Evolutionary conservation across 495 filamentous ascomycete species (phyloP).

Genomic region (Daldinia grandis): DNA sequence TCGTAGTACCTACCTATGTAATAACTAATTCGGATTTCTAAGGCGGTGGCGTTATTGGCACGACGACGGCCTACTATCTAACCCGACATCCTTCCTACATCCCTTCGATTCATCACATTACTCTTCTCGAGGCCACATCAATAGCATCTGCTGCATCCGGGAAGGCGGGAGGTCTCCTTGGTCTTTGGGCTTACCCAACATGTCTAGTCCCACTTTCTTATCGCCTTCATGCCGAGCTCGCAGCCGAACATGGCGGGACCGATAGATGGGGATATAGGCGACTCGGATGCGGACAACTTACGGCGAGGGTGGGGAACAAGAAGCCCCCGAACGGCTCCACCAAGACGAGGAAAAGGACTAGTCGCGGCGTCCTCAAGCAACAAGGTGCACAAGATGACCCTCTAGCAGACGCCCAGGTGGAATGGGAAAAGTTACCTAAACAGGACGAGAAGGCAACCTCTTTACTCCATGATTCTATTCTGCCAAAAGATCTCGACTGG

Average conservation of each 20-base stretch:
- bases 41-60: slow-evolving; percentile 97
- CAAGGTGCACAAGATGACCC: slow-evolving; percentile 34
- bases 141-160: slow-evolving; percentile 93
- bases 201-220: slow-evolving; percentile 89
- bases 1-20: slow-evolving; percentile 3
- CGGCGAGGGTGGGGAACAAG: slow-evolving; percentile 61
- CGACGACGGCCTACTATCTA: slow-evolving; percentile 91
- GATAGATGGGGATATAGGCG: slow-evolving; percentile 88
- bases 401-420: slow-evolving; percentile 64
- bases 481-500: slow-evolving; percentile 90
- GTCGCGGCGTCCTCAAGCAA: slow-evolving; percentile 19
- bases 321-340: slow-evolving; percentile 41
- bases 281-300: slow-evolving; percentile 77
- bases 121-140: slow-evolving; percentile 85
- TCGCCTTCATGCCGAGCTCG: slow-evolving; percentile 80
- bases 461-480: slow-evolving; percentile 65
- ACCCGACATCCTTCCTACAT: slow-evolving; percentile 88
- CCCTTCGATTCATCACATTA: slow-evolving; percentile 77
- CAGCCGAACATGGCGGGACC: slow-evolving; percentile 83
- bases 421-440: slow-evolving; percentile 74
- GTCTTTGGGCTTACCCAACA: slow-evolving; percentile 89
- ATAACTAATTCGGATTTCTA: slow-evolving; percentile 25
- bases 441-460: slow-evolving; percentile 68
- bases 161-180: slow-evolving; percentile 92
- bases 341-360: slow-evolving; percentile 45